These are phyloP conservation scores for Linum lewisii DNA, from an alignment of 345 rosid species.

Conservation along the genomic window DNA sequence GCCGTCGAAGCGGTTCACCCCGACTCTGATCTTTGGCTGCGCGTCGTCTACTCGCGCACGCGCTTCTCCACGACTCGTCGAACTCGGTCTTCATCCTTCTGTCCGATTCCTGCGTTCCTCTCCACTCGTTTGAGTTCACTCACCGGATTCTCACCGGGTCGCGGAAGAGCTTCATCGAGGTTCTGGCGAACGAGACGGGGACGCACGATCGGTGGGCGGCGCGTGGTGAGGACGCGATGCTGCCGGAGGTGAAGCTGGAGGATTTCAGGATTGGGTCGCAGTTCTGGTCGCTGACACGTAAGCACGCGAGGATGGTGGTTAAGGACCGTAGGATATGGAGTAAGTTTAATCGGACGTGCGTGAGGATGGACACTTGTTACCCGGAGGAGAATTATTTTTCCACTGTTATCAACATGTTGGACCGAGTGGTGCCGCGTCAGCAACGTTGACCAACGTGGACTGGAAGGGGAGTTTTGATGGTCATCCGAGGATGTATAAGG, in stretches of 20 bases:
- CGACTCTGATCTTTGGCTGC: conserved; percentile 63
- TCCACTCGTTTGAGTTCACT: conserved; percentile 52
- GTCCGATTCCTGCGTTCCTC: conserved; percentile 64
- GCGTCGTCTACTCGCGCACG: conserved; percentile 55
- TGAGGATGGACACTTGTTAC: conserved; percentile 42
- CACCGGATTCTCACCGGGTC: conserved; percentile 32
- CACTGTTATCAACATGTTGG: conserved; percentile 52
- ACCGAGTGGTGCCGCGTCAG: conserved; percentile 43
- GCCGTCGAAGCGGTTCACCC: conserved; percentile 38
- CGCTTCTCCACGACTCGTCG: conserved; percentile 46
- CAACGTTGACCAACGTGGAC: conserved; percentile 77
- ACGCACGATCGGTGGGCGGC: conserved; percentile 64
- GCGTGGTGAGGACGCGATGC: conserved; percentile 62
- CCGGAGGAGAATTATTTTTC: conserved; percentile 75
- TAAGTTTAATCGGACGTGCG: conserved; percentile 53
- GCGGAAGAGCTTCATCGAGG: conserved; percentile 59
- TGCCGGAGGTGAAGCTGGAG: conserved; percentile 55
- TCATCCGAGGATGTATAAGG: conserved; percentile 53
- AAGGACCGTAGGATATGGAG: conserved; percentile 47
- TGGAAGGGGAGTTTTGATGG: conserved; percentile 44
- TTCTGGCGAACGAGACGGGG: conserved; percentile 43
- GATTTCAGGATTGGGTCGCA: conserved; percentile 81
- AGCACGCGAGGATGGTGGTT: conserved; percentile 57
- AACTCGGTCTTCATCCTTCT: conserved; percentile 63
- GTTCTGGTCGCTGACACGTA: conserved; percentile 67